Base-by-base conservation (phyloP, 257 asterid genomes). In the Solanum ahanhuiri region DNA sequence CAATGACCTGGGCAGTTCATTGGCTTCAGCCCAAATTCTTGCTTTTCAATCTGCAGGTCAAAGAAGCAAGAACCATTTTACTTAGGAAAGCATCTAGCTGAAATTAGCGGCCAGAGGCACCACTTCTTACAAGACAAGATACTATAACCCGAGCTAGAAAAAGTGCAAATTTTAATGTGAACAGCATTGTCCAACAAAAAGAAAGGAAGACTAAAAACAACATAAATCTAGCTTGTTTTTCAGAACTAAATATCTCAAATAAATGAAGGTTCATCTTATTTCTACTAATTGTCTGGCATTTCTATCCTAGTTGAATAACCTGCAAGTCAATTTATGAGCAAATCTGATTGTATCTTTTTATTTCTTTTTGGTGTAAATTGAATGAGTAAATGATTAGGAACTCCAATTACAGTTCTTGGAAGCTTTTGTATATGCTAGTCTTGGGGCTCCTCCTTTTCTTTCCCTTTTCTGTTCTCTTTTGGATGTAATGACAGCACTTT, bases 1-100 rank as follows among this genome's bases (percentile, higher is more conserved):
- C 99, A 97, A 88, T 97, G 99, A 86, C 99, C 99, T 14, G 98
- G 98, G 88, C 98, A 97, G 88, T 97, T 97, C 99, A 97, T 97
- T 84, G 99, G 99, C 93, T 97, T 95, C 88, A 97, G 96, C 69
- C 99, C 99, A 87, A 95, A 97, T 87, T 97, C 98, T 91, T 94
- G 99, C 83, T 95, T 94, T 89, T 97, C 99, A 45, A 97, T 91
- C 99, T 97, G 94, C 92, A 89, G 64, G 9, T 3, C 23, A 30
- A 43, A 25, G 63, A 77, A 25, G 63, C 64, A 25, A 77, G 39
- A 12, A 77, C 4, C 39, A 77, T 77, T 60, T 60, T 77, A 25
- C 15, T 34, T 34, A 34, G 5, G 45, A 72, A 72, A 34, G 7
- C 58, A 75, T 33, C 84, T 81, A 48, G 41, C 67, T 71, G 18